Base-by-base conservation (phyloP, 2,329 filamentous ascomycete genomes). In the Stemphylium beticola region DNA sequence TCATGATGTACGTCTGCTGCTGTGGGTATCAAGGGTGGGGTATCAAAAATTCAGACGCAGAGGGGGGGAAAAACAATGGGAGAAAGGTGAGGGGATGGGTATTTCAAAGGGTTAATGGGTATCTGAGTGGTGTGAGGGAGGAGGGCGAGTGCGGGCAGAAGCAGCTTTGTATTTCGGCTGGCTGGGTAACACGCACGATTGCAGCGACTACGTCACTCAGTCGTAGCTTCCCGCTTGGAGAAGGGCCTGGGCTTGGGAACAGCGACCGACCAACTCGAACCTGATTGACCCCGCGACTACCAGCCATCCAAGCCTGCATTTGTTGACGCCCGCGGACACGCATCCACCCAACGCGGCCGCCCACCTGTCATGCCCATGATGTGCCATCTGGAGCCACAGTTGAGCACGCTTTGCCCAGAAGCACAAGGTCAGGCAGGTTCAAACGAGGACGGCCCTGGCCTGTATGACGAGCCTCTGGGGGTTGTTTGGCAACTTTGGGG, bases 21-120 rank as follows among this genome's bases (percentile, higher is more conserved):
- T 57, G 51, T 45, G 65, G 67, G 66, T 68, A 67, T 69, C 61
- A 66, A 64, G 61, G 45, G 42, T 29, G 52, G 58, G 64, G 65
- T 68, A 68, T 68, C 65, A 68, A 68, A 61, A 64, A 66, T 66
- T 59, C 60, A 67, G 57, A 58, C 64, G 61, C 56, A 56, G 48
- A 41, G 36, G 49, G 55, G n/a, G 36, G 51, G 33, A 50, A 51
- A 51, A 65, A 62, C 60, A 67, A 65, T 67, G 62, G 60, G 41
- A 53, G 40, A 22, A 26, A 10, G 22, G 49, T 22, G 42, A 41
- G 40, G 32, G 37, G 32, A 34, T 55, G 53, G 53, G 50, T 47
- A 45, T 54, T 52, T 52, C 42, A 17, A 39, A 36, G 20, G 20
- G 37, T 42, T 44, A 40, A 36, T 41, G 56, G 49, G 58, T 48